Evolutionary conservation across 345 rosid genomes (phyloP).

Genomic region (Balakata baccata): DNA sequence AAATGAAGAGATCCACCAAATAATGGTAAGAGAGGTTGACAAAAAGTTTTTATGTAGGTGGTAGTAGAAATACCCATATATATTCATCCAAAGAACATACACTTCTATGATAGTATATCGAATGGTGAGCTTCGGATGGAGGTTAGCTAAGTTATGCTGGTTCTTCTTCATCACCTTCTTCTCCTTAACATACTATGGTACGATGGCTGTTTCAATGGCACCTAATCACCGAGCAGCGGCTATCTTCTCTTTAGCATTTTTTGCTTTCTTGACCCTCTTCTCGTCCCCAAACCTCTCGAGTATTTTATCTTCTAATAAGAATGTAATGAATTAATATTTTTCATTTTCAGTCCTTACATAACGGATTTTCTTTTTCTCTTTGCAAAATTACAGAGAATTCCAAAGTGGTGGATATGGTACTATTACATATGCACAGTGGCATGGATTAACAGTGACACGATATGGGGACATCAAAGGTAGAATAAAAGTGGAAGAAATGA

Average conservation of each 20-base stretch:
- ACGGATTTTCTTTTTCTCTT: too few relatives aligned
- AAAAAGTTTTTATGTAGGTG: constrained; percentile 13
- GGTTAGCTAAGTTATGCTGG: constrained; percentile 26
- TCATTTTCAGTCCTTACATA: not conserved
- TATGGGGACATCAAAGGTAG: constrained; percentile 7
- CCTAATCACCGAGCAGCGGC: constrained; percentile 16
- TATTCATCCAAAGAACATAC: constrained; percentile 13
- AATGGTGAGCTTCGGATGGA: constrained; percentile 17
- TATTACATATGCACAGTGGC: constrained; percentile 11
- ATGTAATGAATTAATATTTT: not conserved
- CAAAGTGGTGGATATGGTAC: constrained; percentile 16
- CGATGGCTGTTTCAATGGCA: constrained; percentile 26
- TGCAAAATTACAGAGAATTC: constrained; percentile 6
- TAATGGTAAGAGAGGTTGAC: not conserved
- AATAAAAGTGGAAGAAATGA: not conserved
- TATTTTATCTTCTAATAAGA: not conserved
- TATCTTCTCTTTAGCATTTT: constrained; percentile 15
- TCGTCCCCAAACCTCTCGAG: constrained; percentile 33
- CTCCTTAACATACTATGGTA: constrained; percentile 25
- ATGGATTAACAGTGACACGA: constrained; percentile 7
- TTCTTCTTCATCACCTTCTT: constrained; percentile 23
- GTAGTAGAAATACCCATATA: constrained; percentile 27
- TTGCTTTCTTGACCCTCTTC: constrained; percentile 25
- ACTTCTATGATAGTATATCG: constrained; percentile 14
- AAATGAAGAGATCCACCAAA: not conserved